Conservation (phyloP, 768 basidiomycete species). For the Trametes gibbosa region DNA sequence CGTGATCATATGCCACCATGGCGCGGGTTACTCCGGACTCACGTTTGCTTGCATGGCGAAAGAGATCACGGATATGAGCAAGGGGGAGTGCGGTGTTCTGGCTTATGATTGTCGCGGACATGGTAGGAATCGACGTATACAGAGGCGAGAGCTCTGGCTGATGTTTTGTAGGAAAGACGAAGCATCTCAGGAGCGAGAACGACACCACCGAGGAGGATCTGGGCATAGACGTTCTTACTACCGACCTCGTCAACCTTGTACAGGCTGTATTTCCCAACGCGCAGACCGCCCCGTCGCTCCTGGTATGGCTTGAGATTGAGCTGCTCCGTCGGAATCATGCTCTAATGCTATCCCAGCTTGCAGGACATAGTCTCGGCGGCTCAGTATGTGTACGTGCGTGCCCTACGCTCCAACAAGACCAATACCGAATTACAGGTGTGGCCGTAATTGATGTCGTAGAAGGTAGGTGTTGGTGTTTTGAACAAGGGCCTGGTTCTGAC, state of each 20-base stretch:
- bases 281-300: slow-evolving; percentile 59
- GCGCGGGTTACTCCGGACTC: slow-evolving; percentile 88
- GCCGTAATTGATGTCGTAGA: slow-evolving; percentile 45
- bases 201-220: slow-evolving; percentile 47
- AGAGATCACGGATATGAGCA: slow-evolving; percentile 57
- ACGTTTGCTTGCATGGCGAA: slow-evolving; percentile 91
- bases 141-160: background rate
- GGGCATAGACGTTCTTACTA: slow-evolving; percentile 65
- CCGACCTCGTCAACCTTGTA: slow-evolving; percentile 73
- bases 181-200: slow-evolving; percentile 36
- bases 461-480: slow-evolving; percentile 3
- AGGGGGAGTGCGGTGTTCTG: slow-evolving; percentile 77
- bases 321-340: background rate
- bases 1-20: slow-evolving; percentile 91
- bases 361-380: slow-evolving; percentile 98
- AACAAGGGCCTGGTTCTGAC: background rate
- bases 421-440: slow-evolving; percentile 74
- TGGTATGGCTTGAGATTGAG: slow-evolving; percentile 50
- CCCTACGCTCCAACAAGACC: slow-evolving; percentile 59
- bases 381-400: slow-evolving; percentile 77
- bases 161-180: slow-evolving; percentile 59
- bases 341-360: slow-evolving; percentile 23
- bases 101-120: slow-evolving; percentile 84
- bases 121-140: slow-evolving; percentile 47
- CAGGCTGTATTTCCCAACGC: slow-evolving; percentile 68